A percentile compares a stretch with the other conserved stretches of the same genome.
These are phyloP conservation scores for Cercospora berteroae DNA, from an alignment of 2,329 filamentous ascomycete genomes.

Conservation along the genomic window DNA sequence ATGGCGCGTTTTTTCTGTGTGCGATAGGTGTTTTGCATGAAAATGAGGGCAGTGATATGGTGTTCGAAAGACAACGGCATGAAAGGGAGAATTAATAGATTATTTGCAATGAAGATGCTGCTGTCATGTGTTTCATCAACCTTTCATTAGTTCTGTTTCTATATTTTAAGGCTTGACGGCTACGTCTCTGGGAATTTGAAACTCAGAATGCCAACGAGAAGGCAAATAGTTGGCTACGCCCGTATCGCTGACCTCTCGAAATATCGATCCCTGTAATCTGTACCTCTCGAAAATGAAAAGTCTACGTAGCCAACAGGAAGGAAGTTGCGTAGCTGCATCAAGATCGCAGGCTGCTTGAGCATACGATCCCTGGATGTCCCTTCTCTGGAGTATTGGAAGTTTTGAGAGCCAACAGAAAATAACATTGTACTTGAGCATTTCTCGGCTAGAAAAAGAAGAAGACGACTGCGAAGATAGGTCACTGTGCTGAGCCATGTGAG, in stretches of 20 bases:
- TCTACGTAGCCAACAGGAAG: background rate
- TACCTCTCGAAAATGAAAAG: background rate
- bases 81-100: background rate
- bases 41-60: background rate
- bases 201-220: background rate
- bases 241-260: background rate
- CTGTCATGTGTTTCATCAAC: background rate
- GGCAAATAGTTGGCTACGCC: background rate
- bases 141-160: background rate
- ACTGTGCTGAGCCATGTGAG: background rate
- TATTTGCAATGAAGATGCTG: background rate
- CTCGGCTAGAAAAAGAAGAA: background rate
- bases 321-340: background rate
- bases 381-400: background rate
- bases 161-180: background rate
- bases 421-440: background rate
- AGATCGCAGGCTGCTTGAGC: background rate
- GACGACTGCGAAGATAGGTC: background rate
- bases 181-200: background rate
- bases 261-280: background rate
- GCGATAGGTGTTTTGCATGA: background rate
- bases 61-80: background rate
- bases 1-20: background rate
- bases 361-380: background rate
- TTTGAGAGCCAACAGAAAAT: background rate